Percentiles rank a stretch among this genome's conserved stretches.
These are phyloP conservation scores for Stephania japonica DNA, from an alignment of 164 flowering plant species.

Conservation along the genomic window DNA sequence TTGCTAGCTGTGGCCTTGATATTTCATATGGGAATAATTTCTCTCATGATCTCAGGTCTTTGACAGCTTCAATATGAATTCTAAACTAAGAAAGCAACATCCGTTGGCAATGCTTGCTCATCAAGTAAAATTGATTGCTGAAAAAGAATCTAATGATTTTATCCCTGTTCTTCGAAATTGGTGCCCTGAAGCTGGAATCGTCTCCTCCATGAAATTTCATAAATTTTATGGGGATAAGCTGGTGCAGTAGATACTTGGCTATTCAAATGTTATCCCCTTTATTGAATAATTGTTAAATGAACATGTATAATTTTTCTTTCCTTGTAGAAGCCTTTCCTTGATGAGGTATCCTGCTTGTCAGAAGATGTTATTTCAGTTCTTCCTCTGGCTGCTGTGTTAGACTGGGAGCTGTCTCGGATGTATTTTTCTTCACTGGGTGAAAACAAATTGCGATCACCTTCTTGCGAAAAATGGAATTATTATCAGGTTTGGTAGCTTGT, in stretches of 20 bases:
- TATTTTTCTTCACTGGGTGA: conserved; percentile 34
- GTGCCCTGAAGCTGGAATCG: conserved; percentile 53
- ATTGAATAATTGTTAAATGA: conserved; percentile 1
- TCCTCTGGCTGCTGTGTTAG: conserved; percentile 64
- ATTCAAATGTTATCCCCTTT: conserved; percentile 2
- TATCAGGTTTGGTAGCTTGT: conserved; percentile 44
- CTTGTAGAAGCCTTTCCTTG: conserved; percentile 60
- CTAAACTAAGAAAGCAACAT: conserved; percentile 35
- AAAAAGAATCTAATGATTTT: conserved; percentile 50
- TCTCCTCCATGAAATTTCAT: conserved; percentile 45
- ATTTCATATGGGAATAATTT: not conserved
- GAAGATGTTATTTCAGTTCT: conserved; percentile 64
- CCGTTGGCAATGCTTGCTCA: conserved; percentile 68
- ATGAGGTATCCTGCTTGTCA: conserved; percentile 46
- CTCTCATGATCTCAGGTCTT: conserved; percentile 31
- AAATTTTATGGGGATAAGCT: conserved; percentile 61
- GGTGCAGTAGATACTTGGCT: conserved; percentile 35
- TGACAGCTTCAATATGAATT: conserved; percentile 28
- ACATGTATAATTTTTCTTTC: conserved; percentile 9
- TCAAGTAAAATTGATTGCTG: conserved; percentile 48
- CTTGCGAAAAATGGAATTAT: conserved; percentile 31
- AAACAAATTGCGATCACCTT: conserved; percentile 12
- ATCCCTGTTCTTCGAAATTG: conserved; percentile 48
- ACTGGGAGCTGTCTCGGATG: conserved; percentile 34
- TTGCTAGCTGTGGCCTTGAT: conserved; percentile 1